Evolutionary conservation across 257 asterid genomes (phyloP).

Genomic region (Penstemon eatonii): DNA sequence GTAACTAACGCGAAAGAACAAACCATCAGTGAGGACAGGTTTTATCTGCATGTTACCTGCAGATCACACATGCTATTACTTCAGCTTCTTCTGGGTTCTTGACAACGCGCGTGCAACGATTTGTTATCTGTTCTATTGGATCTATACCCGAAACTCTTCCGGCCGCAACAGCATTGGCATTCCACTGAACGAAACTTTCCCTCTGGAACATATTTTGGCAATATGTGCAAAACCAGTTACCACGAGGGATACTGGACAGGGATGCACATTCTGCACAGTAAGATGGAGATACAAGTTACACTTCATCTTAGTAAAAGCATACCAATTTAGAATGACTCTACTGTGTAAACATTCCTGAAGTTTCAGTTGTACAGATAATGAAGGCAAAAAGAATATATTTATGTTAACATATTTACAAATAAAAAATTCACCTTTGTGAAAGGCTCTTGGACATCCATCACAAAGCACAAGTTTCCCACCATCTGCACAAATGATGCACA

Average conservation of each 20-base stretch:
- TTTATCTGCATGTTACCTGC: conserved; percentile 62
- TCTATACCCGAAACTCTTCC: conserved; percentile 81
- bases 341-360: background rate
- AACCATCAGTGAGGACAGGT: background rate
- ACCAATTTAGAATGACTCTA: conserved; percentile 12
- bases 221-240: conserved; percentile 96
- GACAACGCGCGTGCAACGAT: conserved; percentile 83
- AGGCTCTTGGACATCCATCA: conserved; percentile 99
- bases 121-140: conserved; percentile 75
- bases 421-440: conserved; percentile 80
- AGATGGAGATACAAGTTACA: conserved; percentile 26
- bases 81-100: conserved; percentile 90
- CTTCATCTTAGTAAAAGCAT: conserved; percentile 12
- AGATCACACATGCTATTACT: conserved; percentile 90
- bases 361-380: conserved; percentile 3
- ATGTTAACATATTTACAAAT: conserved; percentile 18
- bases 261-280: conserved; percentile 85
- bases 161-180: conserved; percentile 91
- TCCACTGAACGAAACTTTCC: conserved; percentile 70
- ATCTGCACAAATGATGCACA: conserved; percentile 98
- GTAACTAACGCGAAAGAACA: background rate
- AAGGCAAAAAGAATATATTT: conserved; percentile 4
- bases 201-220: conserved; percentile 88
- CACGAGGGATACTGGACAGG: conserved; percentile 69
- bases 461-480: conserved; percentile 98